These are phyloP conservation scores for Clonostachys solani DNA, from an alignment of 2,329 filamentous ascomycete genomes.

Conservation along the genomic window DNA sequence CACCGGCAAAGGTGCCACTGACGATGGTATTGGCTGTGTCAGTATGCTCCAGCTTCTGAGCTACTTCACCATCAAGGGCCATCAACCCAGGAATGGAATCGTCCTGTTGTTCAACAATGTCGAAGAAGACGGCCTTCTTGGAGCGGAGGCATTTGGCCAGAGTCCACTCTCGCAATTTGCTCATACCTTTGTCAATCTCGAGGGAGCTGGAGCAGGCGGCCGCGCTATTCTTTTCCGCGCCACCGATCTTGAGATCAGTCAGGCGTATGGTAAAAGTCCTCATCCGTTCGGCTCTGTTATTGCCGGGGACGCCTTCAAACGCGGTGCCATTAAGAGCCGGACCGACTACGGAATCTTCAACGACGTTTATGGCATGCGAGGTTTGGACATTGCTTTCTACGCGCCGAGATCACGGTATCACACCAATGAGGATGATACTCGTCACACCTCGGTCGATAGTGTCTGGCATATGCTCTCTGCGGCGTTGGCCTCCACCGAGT, in stretches of 20 bases:
- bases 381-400: constrained; percentile 90
- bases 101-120: constrained; percentile 90
- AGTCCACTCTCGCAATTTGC: constrained; percentile 77
- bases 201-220: constrained; percentile 90
- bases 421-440: constrained; percentile 80
- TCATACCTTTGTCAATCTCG: constrained; percentile 89
- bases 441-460: constrained; percentile 65
- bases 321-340: constrained; percentile 73
- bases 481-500: constrained; percentile 69
- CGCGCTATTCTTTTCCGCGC: constrained; percentile 83
- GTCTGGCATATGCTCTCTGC: constrained; percentile 96
- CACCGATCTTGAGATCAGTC: constrained; percentile 81
- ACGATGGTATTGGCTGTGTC: constrained; percentile 89
- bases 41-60: constrained; percentile 79
- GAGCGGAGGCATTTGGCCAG: constrained; percentile 78
- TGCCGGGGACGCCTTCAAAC: constrained; percentile 77
- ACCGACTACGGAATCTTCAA: constrained; percentile 89
- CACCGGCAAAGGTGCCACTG: constrained; percentile 88
- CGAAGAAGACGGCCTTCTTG: constrained; percentile 89
- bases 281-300: constrained; percentile 84
- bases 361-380: constrained; percentile 73
- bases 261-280: constrained; percentile 65
- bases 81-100: constrained; percentile 74
- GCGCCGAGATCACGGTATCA: constrained; percentile 84
- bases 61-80: constrained; percentile 71